phyloP scores from a whole-genome alignment of 768 basidiomycete species.

The Hygrocybe punicea region DNA sequence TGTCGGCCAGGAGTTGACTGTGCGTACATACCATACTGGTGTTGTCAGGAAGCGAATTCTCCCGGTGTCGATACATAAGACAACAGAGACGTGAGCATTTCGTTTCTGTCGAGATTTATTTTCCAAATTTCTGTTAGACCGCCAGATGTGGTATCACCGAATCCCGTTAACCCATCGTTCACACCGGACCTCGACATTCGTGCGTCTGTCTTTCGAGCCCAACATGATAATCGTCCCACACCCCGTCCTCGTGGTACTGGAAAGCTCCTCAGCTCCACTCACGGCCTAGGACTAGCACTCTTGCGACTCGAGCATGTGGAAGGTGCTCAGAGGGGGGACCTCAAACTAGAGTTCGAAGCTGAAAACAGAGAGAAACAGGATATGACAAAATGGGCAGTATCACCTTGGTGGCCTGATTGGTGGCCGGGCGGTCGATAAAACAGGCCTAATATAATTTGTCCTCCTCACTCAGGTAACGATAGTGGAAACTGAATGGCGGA shows the following conservation, averaged over 20 bases:
- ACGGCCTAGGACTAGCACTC: conserved; percentile 71
- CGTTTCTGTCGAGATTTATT: background rate
- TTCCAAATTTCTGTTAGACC: conserved; percentile 13
- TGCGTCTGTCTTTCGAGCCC: conserved; percentile 22
- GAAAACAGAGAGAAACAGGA: conserved; percentile 21
- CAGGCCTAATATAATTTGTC: too few species aligned
- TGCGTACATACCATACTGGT: conserved; percentile 94
- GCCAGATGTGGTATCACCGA: conserved; percentile 8
- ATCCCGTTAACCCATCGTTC: conserved; percentile 24
- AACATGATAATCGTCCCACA: conserved; percentile 26
- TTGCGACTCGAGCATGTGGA: conserved; percentile 75
- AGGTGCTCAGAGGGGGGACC: conserved; percentile 47
- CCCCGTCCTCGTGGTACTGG: conserved; percentile 71
- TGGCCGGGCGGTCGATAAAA: conserved; percentile 41
- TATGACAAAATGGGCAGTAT: conserved; percentile 42
- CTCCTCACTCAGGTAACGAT: too few species aligned
- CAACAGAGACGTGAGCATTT: conserved; percentile 33
- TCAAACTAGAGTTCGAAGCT: conserved; percentile 41
- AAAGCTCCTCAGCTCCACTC: conserved; percentile 60
- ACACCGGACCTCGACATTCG: conserved; percentile 40
- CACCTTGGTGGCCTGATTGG: conserved; percentile 68
- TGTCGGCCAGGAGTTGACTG: conserved; percentile 95
- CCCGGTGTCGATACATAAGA: conserved; percentile 61
- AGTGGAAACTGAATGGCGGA: background rate
- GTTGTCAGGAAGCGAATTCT: conserved; percentile 85